Evolutionary conservation across 2,329 filamentous ascomycete species (phyloP).

Genomic region (Scolecobasidium constrictum): DNA sequence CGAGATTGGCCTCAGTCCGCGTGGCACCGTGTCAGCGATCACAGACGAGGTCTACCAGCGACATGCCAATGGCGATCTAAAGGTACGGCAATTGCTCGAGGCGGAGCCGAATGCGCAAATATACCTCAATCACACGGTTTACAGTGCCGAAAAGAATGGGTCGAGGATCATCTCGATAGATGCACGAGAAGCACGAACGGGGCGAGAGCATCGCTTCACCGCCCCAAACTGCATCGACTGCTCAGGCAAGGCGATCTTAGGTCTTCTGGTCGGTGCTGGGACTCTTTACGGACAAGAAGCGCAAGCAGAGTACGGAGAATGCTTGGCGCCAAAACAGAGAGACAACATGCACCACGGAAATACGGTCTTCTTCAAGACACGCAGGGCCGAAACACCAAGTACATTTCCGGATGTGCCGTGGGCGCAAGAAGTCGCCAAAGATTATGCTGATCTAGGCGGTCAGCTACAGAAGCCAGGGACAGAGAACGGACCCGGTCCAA

Average conservation of each 20-base stretch:
- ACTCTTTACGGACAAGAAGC: background rate
- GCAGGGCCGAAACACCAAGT: background rate
- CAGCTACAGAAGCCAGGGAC: background rate
- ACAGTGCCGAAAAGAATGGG: background rate
- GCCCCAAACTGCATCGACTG: background rate
- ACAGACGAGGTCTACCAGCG: background rate
- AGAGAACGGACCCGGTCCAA: background rate
- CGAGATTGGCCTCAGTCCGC: background rate
- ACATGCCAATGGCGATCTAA: background rate
- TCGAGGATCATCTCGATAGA: background rate
- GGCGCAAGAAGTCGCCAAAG: background rate
- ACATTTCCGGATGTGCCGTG: background rate
- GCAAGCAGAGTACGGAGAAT: background rate
- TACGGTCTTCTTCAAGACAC: background rate
- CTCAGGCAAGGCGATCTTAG: background rate
- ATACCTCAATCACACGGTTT: background rate
- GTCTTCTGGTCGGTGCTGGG: background rate
- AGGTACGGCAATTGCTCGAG: background rate
- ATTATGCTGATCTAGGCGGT: background rate
- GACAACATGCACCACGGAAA: conserved; percentile 3
- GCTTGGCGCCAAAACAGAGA: background rate
- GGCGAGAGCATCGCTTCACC: background rate
- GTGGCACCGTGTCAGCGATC: background rate
- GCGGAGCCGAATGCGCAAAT: background rate
- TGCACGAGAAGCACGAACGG: background rate